phyloP scores from a whole-genome alignment of 805 yeast species.

The Wickerhamiella cacticola region DNA sequence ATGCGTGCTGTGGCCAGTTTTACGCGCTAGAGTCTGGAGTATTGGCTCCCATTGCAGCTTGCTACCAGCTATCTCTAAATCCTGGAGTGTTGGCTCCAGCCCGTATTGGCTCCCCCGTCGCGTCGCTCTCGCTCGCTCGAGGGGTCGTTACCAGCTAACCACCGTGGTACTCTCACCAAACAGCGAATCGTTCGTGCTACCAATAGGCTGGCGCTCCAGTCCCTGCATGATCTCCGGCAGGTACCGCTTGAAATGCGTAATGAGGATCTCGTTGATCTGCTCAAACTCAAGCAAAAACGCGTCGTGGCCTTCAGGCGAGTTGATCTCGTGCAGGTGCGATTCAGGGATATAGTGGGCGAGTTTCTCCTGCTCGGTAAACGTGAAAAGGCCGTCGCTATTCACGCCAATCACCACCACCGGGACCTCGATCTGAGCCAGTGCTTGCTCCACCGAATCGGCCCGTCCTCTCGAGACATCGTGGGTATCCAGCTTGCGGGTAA shows the following conservation, averaged over 20 bases:
- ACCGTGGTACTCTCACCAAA: constrained; percentile 91
- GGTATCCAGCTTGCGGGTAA: constrained; percentile 86
- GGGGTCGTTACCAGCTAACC: constrained; percentile 70
- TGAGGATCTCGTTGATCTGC: constrained; percentile 59
- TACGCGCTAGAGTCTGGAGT: no score
- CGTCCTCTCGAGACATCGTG: constrained; percentile 85
- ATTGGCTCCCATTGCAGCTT: no score
- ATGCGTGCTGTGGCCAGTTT: no score
- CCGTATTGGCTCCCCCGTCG: no score
- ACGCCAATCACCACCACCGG: constrained; percentile 85
- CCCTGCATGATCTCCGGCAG: constrained; percentile 49
- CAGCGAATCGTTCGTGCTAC: constrained; percentile 36
- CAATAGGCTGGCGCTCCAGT: constrained; percentile 36
- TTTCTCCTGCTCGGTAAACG: constrained; percentile 79
- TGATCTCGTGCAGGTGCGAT: constrained; percentile 53
- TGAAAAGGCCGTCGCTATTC: constrained; percentile 83
- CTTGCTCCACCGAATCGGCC: constrained; percentile 37
- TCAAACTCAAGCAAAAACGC: constrained; percentile 87
- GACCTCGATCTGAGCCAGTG: constrained; percentile 47
- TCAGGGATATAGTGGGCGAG: constrained; percentile 65
- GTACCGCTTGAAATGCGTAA: constrained; percentile 48
- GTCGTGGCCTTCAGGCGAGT: constrained; percentile 95
- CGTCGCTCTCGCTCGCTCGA: no score
- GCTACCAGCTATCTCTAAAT: no score
- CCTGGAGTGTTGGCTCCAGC: no score